Conservation (phyloP, 768 basidiomycete species). For the Russula virescens region DNA sequence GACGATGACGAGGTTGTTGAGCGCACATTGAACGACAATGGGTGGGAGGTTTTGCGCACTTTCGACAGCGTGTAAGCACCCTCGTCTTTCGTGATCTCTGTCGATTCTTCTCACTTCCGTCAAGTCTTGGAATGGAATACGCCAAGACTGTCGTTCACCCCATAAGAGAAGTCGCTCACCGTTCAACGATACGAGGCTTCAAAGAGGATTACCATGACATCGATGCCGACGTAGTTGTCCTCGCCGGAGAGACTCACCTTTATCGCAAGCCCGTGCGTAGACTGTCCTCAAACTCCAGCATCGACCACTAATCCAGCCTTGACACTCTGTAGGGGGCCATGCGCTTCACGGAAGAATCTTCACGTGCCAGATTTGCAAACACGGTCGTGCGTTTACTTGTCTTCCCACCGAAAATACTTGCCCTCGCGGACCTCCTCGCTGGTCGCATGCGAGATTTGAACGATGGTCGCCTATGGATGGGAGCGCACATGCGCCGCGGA, state of each 20-base stretch:
- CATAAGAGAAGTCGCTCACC: slow-evolving; percentile 34
- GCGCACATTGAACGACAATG: slow-evolving; percentile 33
- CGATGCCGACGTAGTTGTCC: slow-evolving; percentile 36
- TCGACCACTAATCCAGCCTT: background rate
- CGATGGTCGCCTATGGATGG: slow-evolving; percentile 38
- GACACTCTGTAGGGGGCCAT: slow-evolving; percentile 13
- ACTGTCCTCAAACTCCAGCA: slow-evolving; percentile 16
- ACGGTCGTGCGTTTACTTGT: slow-evolving; percentile 12
- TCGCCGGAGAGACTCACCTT: slow-evolving; percentile 39
- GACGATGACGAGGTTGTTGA: slow-evolving; percentile 31
- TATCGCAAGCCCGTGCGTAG: slow-evolving; percentile 37
- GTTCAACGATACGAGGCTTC: slow-evolving; percentile 35
- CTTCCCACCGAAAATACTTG: slow-evolving; percentile 23
- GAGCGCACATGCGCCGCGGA: slow-evolving; percentile 40
- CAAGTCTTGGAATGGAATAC: slow-evolving; percentile 40
- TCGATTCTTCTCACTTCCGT: background rate
- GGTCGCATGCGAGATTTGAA: slow-evolving; percentile 31
- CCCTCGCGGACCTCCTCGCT: slow-evolving; percentile 32
- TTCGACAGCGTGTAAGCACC: slow-evolving; percentile 37
- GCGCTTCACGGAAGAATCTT: slow-evolving; percentile 18
- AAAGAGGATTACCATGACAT: slow-evolving; percentile 35
- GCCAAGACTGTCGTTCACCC: slow-evolving; percentile 39
- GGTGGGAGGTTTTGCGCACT: slow-evolving; percentile 39
- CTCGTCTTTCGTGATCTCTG: background rate
- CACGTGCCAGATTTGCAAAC: slow-evolving; percentile 10